Conservation (phyloP, 495 filamentous ascomycete genomes). For the Xylaria venustula region DNA sequence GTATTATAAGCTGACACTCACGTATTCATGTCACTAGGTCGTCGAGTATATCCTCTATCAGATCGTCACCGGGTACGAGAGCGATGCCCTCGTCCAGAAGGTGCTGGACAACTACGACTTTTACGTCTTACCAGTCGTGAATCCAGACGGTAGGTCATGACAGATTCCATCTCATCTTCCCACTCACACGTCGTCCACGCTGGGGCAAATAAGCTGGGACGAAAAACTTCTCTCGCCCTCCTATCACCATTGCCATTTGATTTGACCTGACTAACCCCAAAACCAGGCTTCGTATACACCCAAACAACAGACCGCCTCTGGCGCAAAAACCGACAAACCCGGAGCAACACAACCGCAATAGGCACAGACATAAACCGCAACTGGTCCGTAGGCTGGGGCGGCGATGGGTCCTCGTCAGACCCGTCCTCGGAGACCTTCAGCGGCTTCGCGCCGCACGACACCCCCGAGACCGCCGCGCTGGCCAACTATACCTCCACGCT, state of each 20-base stretch:
- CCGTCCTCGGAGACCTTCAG: constrained; percentile 56
- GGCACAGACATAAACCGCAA: constrained; percentile 66
- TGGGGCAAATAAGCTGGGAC: neutral
- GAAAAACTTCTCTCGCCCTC: neutral
- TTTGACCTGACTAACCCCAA: neutral
- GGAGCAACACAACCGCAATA: constrained; percentile 43
- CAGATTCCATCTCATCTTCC: neutral
- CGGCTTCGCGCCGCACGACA: constrained; percentile 44
- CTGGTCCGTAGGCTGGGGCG: constrained; percentile 51
- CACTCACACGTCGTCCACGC: neutral
- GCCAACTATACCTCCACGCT: constrained; percentile 38
- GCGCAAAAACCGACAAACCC: constrained; percentile 61
- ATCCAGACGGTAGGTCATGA: constrained; percentile 57
- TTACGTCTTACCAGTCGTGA: constrained; percentile 62
- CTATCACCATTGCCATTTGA: no score
- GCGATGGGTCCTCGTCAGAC: constrained; percentile 49
- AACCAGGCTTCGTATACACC: constrained; percentile 57
- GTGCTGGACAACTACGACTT: constrained; percentile 62
- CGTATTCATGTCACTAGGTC: constrained; percentile 22
- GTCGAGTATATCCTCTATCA: constrained; percentile 58
- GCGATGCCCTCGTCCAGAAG: constrained; percentile 37
- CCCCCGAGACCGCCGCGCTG: constrained; percentile 52
- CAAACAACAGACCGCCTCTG: constrained; percentile 59
- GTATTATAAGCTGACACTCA: no score
- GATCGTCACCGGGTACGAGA: constrained; percentile 47